These are phyloP conservation scores for Vitis labrusca DNA, from an alignment of 164 flowering plant genomes.

Conservation along the genomic window DNA sequence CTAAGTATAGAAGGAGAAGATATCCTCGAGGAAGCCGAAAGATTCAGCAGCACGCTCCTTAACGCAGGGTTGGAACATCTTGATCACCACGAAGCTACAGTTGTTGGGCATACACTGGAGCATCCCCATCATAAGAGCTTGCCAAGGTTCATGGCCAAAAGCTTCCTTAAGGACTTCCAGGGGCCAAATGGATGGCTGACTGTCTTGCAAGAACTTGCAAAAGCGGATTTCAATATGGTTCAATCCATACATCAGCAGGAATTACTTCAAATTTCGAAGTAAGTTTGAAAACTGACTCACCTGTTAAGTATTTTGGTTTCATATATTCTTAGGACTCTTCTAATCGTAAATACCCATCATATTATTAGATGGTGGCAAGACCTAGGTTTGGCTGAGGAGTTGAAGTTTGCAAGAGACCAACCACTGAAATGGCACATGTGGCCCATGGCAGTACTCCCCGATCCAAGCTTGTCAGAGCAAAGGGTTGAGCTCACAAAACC, in stretches of 20 bases:
- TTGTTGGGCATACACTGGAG: conserved; percentile 20
- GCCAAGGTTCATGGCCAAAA: conserved; percentile 32
- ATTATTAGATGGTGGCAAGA: conserved; percentile 62
- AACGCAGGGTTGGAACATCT: conserved; percentile 1
- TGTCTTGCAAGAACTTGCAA: conserved; percentile 32
- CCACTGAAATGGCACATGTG: conserved; percentile 59
- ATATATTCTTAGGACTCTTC: too few relatives aligned
- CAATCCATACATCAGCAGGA: conserved; percentile 41
- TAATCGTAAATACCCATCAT: too few relatives aligned
- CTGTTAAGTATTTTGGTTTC: too few relatives aligned
- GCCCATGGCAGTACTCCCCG: conserved; percentile 34
- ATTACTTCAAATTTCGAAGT: conserved; percentile 38
- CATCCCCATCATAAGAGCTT: conserved; percentile 47
- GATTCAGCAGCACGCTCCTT: conserved; percentile 31
- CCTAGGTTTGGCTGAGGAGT: conserved; percentile 34
- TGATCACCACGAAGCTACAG: conserved; percentile 16
- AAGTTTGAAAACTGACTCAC: conserved; percentile 8
- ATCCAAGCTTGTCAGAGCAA: conserved; percentile 36
- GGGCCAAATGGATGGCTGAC: conserved; percentile 8
- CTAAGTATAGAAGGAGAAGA: conserved; percentile 38
- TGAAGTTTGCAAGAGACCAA: conserved; percentile 51
- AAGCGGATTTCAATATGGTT: conserved; percentile 31
- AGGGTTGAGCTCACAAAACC: conserved; percentile 52
- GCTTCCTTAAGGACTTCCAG: conserved; percentile 9
- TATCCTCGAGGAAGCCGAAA: conserved; percentile 42